Base-by-base conservation (phyloP, 805 yeast genomes). In the Wickerhamiella kurtzmanii region DNA sequence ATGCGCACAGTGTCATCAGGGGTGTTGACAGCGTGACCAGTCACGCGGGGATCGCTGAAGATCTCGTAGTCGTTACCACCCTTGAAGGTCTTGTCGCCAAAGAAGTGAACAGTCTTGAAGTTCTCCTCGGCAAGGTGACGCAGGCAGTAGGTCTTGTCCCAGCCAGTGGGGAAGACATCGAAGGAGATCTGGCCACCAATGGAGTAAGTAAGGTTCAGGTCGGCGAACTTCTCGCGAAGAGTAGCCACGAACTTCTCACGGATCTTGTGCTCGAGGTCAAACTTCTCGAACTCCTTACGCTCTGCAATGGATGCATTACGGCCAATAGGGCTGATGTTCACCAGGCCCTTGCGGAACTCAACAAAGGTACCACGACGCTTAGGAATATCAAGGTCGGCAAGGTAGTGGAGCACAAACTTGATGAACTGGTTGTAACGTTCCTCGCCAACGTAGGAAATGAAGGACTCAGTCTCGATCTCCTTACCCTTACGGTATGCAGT, bases 1-100 rank as follows among this genome's bases (percentile, higher is more conserved):
- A 84, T 82, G 58, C 68, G 76, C 57, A 78, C 78, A 56, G 99
- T 92, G 69, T 92, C 98, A 41, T 69, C 82, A 57, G 99, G 99
- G 59, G 75, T 70, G 59, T 75, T 74, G 56, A 92, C 97, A 51
- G 96, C 78, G 64, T 92, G 97, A 60, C 98, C 99, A 54, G 84
- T 80, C 54, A 96, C 88, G 78, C 99, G 85, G 47, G 72, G 67
- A 67, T 92, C 99, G 60, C 65, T 72, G 74, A 82, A 92, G 68
- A 92, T 92, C 76, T 92, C 98, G 71, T 81, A 92, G 72, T 92
- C 99, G 71, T 92, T 92, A 72, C 99, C 98, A 64, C 99, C 99
- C 71, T 67, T 56, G 74, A 82, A 82, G 56, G 95, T 76, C 76
- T 92, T 92, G 76, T 92, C 99, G 71, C 99, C 98, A 64, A 92